Evolutionary conservation across 345 rosid genomes (phyloP), one percentile per base, ranked within the genome.

Genomic region (Excoecaria agallocha): DNA sequence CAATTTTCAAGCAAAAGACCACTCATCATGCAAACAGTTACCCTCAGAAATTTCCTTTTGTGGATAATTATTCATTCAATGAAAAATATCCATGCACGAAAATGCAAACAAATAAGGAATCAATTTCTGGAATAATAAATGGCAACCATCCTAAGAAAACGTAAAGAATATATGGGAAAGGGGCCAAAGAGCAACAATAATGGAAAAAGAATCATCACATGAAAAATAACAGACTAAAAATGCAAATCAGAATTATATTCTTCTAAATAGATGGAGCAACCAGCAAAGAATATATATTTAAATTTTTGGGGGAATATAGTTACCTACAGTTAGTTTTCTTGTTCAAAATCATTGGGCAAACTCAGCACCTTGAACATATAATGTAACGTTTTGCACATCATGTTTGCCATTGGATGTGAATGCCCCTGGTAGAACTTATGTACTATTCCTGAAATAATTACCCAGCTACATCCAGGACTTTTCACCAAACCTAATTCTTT

Each of bases 401-500:
- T 35, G 57, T 62, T 59, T 51, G 71, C 57, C 11, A 41, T 37
- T 54, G 74, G 69, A 78, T 78, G 65, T 45, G 70, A 68, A 62
- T 45, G 24, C 38, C 81, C 81, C 63, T 73, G 70, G 66, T 67
- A 78, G 77, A 78, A 73, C 62, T 45, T 60, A 45, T 68, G 50
- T 12, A 74, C 38, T 17, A 24, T 78, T 68, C 81, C 81, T 1
- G 54, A 57, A 51, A 73, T 61, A 17, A 62, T 78, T 39, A 78
- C 43, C 77, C 81, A 78, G 16, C 81, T 73, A 57, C 69, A 78
- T n/a, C 70, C 77, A 25, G 77, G 81, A 67, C 50, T 50, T 63
- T 78, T 78, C 22, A 48, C 58, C 74, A 73, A 62, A 61, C 74
- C 70, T 39, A 78, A 38, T 52, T 78, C 30, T 55, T 74, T 73